Base-by-base conservation (phyloP, 495 filamentous ascomycete species). In the Neurospora africana region DNA sequence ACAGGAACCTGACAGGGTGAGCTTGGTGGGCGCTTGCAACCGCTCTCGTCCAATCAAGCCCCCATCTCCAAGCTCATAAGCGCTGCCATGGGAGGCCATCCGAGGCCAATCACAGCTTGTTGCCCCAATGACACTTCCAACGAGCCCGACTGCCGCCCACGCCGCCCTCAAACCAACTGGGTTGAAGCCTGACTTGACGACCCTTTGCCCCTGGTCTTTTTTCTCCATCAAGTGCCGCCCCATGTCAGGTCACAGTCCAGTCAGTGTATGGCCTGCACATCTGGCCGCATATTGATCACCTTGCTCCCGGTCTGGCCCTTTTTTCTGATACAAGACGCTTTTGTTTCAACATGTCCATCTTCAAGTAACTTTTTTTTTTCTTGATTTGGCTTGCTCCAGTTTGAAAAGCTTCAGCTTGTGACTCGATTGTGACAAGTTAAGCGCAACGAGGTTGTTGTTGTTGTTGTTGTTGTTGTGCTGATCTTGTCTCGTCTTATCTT, bases 281-380 rank as follows among this genome's bases (percentile, higher is more conserved):
- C 74, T 75, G 80, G 79, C 80, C 78, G 80, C 80, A 81, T 81
- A 78, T 79, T 78, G 76, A 76, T 75, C 77, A 75, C 74, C 69
- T 72, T 65, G 53, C 33, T 72, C 73, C 74, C 73, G 67, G 71
- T 69, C 75, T 74, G 43, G 70, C 70, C 53, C 69, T 71, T 58
- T 58, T 70, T 40, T 65, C 65, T 73, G 71, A 53, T 23, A 70
- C 68, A 33, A 7, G 53, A 69, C 53, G 43, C 33, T 68, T 69
- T 53, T 72, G 72, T 76, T 70, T 75, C 71, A 73, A 58, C 23
- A 58, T 17, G 40, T 23, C 69, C 35, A 36, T 36, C 70, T 71
- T 35, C 35, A 71, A 23, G 7, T 35, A 39, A n/a, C 36, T 35
- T 36, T 44, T 53, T 69, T 70, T 10, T 58, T 9, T 38, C 9